A percentile compares a stretch with the other conserved stretches of the same genome.
phyloP scores from a whole-genome alignment of 495 filamentous ascomycete species.

The Trichoderma virens region DNA sequence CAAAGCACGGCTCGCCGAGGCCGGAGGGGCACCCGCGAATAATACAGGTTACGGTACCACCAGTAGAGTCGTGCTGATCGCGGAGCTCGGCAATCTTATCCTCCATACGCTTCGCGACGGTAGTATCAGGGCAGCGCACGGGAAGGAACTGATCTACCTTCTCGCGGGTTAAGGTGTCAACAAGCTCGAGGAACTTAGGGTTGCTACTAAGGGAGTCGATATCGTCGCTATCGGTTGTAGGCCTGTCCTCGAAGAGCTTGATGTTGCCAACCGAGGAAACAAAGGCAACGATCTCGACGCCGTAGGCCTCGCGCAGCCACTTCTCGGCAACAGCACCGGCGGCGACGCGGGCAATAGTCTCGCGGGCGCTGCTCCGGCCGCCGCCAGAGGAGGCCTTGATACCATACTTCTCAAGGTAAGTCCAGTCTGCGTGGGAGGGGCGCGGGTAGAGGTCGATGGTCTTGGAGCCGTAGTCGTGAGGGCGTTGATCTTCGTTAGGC shows the following conservation, averaged over 20 bases:
- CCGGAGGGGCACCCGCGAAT: conserved; percentile 85
- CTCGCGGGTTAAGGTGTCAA: conserved; percentile 65
- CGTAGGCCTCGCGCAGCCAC: conserved; percentile 71
- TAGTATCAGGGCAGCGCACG: conserved; percentile 73
- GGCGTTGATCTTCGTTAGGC: conserved; percentile 85
- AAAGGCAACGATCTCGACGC: conserved; percentile 86
- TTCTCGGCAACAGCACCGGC: conserved; percentile 96
- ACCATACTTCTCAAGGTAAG: conserved; percentile 95
- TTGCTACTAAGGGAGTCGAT: conserved; percentile 64
- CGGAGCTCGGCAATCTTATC: conserved; percentile 71
- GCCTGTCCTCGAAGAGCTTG: conserved; percentile 55
- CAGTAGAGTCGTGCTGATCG: conserved; percentile 83
- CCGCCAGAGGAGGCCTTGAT: conserved; percentile 91
- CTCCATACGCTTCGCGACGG: conserved; percentile 63
- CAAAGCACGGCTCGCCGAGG: conserved; percentile 90
- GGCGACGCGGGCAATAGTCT: conserved; percentile 90
- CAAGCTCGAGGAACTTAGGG: conserved; percentile 69
- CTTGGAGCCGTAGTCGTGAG: conserved; percentile 83
- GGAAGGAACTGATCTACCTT: conserved; percentile 79
- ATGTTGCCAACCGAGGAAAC: conserved; percentile 77
- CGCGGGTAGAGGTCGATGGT: conserved; percentile 91
- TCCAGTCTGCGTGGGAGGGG: conserved; percentile 93
- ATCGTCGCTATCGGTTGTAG: conserved; percentile 59
- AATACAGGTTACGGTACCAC: conserved; percentile 92
- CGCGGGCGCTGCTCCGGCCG: conserved; percentile 82